phyloP scores from a whole-genome alignment of 805 yeast genomes.

The Blastobotrys robertii region DNA sequence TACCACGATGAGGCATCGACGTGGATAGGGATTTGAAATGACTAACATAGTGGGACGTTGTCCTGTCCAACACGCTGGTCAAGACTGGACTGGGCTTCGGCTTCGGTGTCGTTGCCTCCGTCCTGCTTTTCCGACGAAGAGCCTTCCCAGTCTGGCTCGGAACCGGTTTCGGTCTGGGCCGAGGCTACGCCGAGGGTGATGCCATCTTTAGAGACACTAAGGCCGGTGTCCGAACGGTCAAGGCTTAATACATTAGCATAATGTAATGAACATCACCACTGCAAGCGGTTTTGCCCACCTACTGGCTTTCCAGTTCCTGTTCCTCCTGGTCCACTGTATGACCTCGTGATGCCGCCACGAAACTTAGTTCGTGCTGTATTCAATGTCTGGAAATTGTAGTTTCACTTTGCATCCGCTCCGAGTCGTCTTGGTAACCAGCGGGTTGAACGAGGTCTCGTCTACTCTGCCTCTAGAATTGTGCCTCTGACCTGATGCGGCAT shows the following conservation, averaged over 20 bases:
- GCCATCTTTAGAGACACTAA: slow-evolving; percentile 65
- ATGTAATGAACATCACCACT: no score
- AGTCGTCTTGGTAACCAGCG: no score
- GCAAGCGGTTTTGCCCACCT: no score
- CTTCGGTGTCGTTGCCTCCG: slow-evolving; percentile 89
- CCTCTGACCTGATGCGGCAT: no score
- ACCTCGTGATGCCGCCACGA: no score
- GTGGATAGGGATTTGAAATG: background rate
- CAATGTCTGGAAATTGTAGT: no score
- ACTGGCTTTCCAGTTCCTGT: no score
- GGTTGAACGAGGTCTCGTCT: no score
- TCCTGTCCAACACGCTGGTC: slow-evolving; percentile 84
- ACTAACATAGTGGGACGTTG: slow-evolving; percentile 72
- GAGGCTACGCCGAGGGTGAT: slow-evolving; percentile 97
- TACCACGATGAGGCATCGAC: background rate
- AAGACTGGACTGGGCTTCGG: slow-evolving; percentile 96
- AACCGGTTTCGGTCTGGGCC: slow-evolving; percentile 93
- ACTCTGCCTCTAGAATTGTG: no score
- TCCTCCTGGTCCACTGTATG: no score
- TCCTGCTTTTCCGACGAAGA: slow-evolving; percentile 83
- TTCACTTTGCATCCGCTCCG: no score
- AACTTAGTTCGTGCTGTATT: no score
- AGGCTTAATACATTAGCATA: slow-evolving; percentile 15
- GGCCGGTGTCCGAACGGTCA: slow-evolving; percentile 26
- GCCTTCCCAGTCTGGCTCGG: slow-evolving; percentile 98